Evolutionary conservation across 768 basidiomycete species (phyloP).

Genomic region (Termitomyces sp.): DNA sequence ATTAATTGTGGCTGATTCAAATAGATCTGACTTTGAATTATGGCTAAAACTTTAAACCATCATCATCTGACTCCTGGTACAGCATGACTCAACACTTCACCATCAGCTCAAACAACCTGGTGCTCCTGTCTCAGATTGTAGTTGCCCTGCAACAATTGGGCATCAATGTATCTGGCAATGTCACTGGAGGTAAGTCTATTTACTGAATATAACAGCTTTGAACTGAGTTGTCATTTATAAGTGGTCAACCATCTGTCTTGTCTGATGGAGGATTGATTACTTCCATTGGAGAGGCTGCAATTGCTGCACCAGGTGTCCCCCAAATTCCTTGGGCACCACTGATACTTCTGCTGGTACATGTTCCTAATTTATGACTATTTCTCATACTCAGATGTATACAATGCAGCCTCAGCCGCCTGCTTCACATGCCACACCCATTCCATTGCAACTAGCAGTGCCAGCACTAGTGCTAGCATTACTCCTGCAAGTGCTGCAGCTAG

Average conservation of each 20-base stretch:
- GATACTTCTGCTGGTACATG: no score
- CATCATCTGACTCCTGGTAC: not conserved
- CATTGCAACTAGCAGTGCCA: not conserved
- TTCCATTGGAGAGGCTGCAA: no score
- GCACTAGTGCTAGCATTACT: no score
- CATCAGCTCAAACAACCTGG: no score
- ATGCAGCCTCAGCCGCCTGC: no score
- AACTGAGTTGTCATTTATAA: no score
- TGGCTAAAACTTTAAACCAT: not conserved
- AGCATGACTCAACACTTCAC: not conserved
- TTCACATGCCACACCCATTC: not conserved
- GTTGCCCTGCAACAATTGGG: not conserved
- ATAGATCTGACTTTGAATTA: not conserved
- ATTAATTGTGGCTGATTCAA: not conserved
- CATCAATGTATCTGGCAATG: not conserved
- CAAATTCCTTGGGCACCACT: no score
- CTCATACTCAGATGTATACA: no score
- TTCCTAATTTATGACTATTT: not conserved
- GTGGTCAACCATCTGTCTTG: no score
- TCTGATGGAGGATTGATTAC: no score
- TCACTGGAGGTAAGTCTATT: not conserved
- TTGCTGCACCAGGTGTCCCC: no score
- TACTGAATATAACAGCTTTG: not conserved
- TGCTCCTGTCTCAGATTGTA: not conserved
- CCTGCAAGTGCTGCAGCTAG: no score